Evolutionary conservation across 2,329 filamentous ascomycete species (phyloP), one percentile per base, ranked within the genome.

Genomic region (Aphanoascus verrucosus): DNA sequence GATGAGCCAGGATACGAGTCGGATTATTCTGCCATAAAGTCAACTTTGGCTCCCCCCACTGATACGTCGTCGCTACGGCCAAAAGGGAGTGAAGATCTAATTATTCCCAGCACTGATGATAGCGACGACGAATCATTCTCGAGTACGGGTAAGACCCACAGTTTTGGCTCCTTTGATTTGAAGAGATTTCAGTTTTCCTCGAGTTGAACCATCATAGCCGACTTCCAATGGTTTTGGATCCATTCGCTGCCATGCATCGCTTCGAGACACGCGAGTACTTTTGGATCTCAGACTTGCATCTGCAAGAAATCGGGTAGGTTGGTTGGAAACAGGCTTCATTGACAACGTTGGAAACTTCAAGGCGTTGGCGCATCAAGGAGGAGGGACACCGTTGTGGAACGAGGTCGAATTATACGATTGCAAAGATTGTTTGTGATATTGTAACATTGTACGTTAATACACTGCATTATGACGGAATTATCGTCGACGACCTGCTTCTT

Each of bases 41-140:
- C n/a, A 15, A 34, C 23, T 19, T 43, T 37, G 11, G n/a, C 11
- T 37, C 12, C 35, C 35, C n/a, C n/a, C 20, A 5, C 12, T 5
- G 17, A 12, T 9, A 12, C 34, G 40, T 12, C 11, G 15, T 7
- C 14, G 4, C 23, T 6, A 44, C 7, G 35, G 35, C 5, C 32
- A 6, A 60, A 66, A 43, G 77, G 77, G 1, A 79, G 77, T 55
- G 77, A 79, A 59, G 77, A 79, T 58, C 60, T 72, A 37, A 72
- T 79, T 17, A 62, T 77, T 38, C 74, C 73, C 17, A 69, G 74
- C 54, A 78, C 74, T 48, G 76, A 78, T 14, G 64, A 69, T 11
- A 64, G 62, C n/a, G 64, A 68, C 12, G 64, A 64, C 8, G 63
- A 63, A 28, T 43, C 51, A 15, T 5, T 52, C 3, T 31, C 32